These are phyloP conservation scores for Celoporthe dispersa DNA, from an alignment of 2,329 filamentous ascomycete species.

Conservation along the genomic window DNA sequence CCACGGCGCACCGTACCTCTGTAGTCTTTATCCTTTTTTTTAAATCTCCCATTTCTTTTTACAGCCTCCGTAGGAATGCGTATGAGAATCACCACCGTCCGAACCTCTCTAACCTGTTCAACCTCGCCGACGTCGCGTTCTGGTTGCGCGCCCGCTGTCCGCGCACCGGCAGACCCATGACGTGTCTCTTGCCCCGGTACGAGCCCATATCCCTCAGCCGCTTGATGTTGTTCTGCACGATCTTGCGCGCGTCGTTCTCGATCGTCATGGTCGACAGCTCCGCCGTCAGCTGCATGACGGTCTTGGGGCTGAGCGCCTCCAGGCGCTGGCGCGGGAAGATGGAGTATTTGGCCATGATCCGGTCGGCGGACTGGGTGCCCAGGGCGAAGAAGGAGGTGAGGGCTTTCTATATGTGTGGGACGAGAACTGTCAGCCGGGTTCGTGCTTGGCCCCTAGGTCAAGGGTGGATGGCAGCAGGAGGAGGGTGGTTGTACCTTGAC, in stretches of 20 bases:
- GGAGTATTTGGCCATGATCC: constrained; percentile 84
- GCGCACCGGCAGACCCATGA: constrained; percentile 87
- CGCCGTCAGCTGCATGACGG: constrained; percentile 79
- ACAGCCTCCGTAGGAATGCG: no score
- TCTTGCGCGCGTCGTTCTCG: constrained; percentile 81
- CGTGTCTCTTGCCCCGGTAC: constrained; percentile 87
- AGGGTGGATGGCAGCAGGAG: constrained; percentile 22
- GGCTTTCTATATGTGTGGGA: constrained; percentile 56
- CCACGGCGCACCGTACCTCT: neutral
- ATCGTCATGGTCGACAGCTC: constrained; percentile 92
- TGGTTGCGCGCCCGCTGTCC: constrained; percentile 87
- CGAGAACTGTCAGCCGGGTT: neutral
- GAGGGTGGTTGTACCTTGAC: constrained; percentile 67
- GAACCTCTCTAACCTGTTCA: constrained; percentile 61
- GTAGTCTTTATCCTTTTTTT: no score
- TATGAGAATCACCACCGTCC: constrained; percentile 37
- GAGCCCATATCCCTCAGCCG: constrained; percentile 88
- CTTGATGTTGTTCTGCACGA: constrained; percentile 83
- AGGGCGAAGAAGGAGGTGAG: constrained; percentile 88
- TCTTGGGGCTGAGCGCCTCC: constrained; percentile 73
- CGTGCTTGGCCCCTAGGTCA: constrained; percentile 22
- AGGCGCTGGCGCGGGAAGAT: constrained; percentile 85
- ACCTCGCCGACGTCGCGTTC: constrained; percentile 62
- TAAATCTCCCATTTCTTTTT: no score
- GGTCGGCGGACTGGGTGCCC: constrained; percentile 69